A percentile compares a stretch with the other conserved stretches of the same genome.
These are phyloP conservation scores for Leccinum subtestaceum DNA, from an alignment of 768 basidiomycete species.

Conservation along the genomic window DNA sequence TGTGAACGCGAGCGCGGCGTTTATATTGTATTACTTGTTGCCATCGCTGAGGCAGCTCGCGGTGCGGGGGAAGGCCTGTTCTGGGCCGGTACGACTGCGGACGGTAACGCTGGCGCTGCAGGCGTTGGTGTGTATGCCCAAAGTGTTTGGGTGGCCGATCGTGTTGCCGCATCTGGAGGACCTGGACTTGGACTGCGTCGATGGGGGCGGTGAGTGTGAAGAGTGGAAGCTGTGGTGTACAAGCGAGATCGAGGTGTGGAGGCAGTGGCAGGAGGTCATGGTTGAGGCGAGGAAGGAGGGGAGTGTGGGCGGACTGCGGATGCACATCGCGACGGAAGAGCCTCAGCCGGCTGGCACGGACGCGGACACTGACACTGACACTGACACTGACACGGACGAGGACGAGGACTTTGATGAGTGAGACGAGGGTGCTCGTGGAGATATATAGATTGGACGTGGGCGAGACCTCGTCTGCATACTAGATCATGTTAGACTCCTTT, in stretches of 20 bases:
- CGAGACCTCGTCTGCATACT: too few species aligned
- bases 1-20: constrained; percentile 11
- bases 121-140: constrained; percentile 10
- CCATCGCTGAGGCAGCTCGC: constrained; percentile 9
- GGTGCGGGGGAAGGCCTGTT: constrained; percentile 14
- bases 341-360: too few species aligned
- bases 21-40: constrained; percentile 15
- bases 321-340: background rate
- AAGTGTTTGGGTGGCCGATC: constrained; percentile 3
- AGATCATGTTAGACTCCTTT: too few species aligned
- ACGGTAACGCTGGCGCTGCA: constrained; percentile 15
- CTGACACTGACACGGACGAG: too few species aligned
- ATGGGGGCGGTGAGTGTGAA: background rate
- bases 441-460: too few species aligned
- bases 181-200: constrained; percentile 13
- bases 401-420: background rate
- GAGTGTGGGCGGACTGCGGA: background rate
- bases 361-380: too few species aligned
- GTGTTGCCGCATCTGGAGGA: constrained; percentile 15
- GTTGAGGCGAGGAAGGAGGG: background rate
- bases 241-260: constrained; percentile 15
- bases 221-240: constrained; percentile 9
- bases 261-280: constrained; percentile 1
- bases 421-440: background rate
- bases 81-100: constrained; percentile 8